Evolutionary conservation across 441 rosid genomes (phyloP).

Genomic region (Populus tomentosa): DNA sequence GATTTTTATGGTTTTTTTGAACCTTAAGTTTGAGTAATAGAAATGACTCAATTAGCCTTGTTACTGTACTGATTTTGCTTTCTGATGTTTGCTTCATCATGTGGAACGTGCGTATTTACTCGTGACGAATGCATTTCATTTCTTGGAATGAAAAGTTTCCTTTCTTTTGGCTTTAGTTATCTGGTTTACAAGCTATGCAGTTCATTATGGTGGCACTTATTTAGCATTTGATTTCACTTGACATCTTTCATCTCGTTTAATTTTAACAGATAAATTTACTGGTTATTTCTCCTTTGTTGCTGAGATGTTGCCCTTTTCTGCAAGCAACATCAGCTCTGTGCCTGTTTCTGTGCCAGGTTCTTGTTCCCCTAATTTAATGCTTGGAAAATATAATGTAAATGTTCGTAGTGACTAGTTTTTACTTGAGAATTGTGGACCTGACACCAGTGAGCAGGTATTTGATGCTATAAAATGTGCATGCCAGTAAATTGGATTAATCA

Average conservation of each 20-base stretch:
- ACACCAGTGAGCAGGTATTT: background rate
- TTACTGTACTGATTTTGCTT: background rate
- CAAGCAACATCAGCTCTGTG: conserved; percentile 5
- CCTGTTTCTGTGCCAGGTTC: conserved; percentile 1
- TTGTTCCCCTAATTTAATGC: background rate
- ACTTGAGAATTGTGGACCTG: background rate
- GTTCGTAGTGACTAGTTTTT: background rate
- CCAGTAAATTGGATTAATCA: background rate
- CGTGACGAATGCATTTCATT: background rate
- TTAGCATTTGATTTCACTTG: background rate
- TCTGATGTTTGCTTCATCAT: background rate
- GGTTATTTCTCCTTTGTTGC: background rate
- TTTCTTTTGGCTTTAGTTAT: background rate
- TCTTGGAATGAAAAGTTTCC: background rate
- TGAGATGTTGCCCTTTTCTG: conserved; percentile 13
- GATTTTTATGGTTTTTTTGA: no score
- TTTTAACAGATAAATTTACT: background rate
- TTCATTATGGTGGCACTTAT: background rate
- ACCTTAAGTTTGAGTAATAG: background rate
- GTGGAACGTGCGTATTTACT: background rate
- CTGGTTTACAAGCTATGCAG: background rate
- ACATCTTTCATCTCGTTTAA: background rate
- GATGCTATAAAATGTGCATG: background rate
- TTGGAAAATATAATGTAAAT: background rate
- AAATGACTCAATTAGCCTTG: background rate